Base-by-base conservation (phyloP, 768 basidiomycete genomes). In the Pulveroboletus ravenelii region DNA sequence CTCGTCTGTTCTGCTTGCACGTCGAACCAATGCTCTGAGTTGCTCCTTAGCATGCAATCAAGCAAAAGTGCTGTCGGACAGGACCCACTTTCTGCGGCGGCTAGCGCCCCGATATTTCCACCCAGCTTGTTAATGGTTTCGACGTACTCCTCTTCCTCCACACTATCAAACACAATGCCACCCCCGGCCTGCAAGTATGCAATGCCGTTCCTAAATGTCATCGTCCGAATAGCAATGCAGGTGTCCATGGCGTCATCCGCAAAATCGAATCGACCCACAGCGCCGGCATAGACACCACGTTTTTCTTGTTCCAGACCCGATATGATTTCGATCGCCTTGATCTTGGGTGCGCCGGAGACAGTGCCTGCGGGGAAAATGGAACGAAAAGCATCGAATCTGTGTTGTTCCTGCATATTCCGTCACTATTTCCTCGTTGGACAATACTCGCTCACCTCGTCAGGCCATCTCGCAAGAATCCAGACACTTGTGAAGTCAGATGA, bases 311-410 rank as follows among this genome's bases (percentile, higher is more conserved):
- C 96, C 43, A 97, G 71, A 17, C 81, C 82, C 6, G 85, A 85
- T 27, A 99, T 74, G 37, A 99, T 84, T 67, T 99, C 92, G 55
- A 99, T 91, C 1, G 96, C 96, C 66, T 95, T 96, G 70, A 99
- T 94, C 72, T 99, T 99, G 2, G 96, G 96, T 30, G 96, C 96
- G 20, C 96, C 96, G 1, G 95, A 97, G 23, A 99, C 96, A 3
- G 96, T 99, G 0, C 96, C 96, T 15, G 95, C 94, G 2, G 96
- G 96, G 75, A 99, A 98, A 56, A 99, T 98, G 20, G 95, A 97
- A 10, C 95, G 83, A 80, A 99, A 98, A 0, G 96, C 96, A 65
- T 98, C 95, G 63, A 97, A 99, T 57, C 94, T 94, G 57, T 3
- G 6, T 27, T 23, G 36, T 37, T 44, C 18, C 44, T 43, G 18